Conservation (phyloP, 1,284 basidiomycete species). For the Malassezia obtusa region DNA sequence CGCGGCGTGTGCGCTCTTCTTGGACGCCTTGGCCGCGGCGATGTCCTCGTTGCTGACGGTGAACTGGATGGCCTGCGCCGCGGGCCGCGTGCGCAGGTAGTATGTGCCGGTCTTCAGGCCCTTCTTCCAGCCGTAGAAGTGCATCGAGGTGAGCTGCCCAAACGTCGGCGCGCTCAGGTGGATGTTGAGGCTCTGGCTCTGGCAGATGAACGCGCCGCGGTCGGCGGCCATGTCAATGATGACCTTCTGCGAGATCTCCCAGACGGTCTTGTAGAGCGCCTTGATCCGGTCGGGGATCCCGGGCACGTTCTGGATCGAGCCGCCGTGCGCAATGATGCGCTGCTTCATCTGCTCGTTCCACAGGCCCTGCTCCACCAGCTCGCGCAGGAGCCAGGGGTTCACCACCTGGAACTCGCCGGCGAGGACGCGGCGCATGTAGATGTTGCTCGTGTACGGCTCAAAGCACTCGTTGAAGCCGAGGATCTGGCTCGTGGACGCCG, state of each 20-base stretch:
- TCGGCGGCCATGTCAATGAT: conserved; percentile 96
- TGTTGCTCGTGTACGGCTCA: conserved; percentile 92
- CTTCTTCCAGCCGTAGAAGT: conserved; percentile 99
- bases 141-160: conserved; percentile 82
- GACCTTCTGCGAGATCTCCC: conserved; percentile 99
- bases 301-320: conserved; percentile 62
- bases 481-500: conserved; percentile 96
- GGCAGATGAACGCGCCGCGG: conserved; percentile 96
- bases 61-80: conserved; percentile 94
- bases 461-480: conserved; percentile 98
- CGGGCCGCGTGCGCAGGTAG: conserved; percentile 88
- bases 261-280: conserved; percentile 95
- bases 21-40: conserved; percentile 59
- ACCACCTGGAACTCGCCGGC: conserved; percentile 99
- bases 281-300: conserved; percentile 51
- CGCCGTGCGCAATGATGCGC: conserved; percentile 93
- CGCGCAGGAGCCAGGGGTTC: conserved; percentile 93
- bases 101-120: conserved; percentile 80
- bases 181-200: conserved; percentile 71
- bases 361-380: conserved; percentile 85
- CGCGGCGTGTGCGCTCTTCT: conserved; percentile 15
- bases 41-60: conserved; percentile 73
- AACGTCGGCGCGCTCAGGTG: conserved; percentile 83
- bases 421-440: conserved; percentile 97
- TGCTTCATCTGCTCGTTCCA: conserved; percentile 99